Base-by-base conservation (phyloP, 768 basidiomycete species). In the Sarcodon aspratus region DNA sequence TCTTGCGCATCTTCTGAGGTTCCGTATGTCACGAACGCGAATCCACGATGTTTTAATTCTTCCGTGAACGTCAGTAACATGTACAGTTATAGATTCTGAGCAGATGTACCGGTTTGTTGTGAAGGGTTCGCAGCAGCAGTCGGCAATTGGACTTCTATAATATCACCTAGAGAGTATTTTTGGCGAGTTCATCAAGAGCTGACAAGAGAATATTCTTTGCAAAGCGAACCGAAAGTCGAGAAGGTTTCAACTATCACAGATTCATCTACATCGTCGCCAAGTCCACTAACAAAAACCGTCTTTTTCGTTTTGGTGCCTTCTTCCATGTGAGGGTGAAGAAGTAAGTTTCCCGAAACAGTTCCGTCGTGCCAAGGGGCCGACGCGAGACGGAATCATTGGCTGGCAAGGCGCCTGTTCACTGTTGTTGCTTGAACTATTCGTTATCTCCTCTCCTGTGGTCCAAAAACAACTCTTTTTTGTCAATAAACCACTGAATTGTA, bases 141-240 rank as follows among this genome's bases (percentile, higher is more conserved):
- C 33, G 94, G 94, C 38, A 97, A 68, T 57, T 91, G 87, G 17
- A 98, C 82, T 61, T 96, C 92, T 50, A 96, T 79, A 50, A 98
- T 79, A 61, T 96, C 94, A 38, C 92, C 92, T 95, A 65, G 38
- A 36, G 40, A 47, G 56, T 27, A 31, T 47, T 18, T 18, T n/a
- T n/a, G n/a, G n/a, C 12, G 38, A 48, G 31, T 50, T 43, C 27
- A 18, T 27, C 27, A 33, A 36, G 33, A 44, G 45, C 17, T 44
- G 8, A 35, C 32, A 45, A 52, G 10, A 48, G 18, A 21, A 42
- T 44, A 17, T 31, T 46, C 44, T n/a, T 44, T 18, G 44, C 15
- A 37, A 44, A 36, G 56, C 80, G 47, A 59, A 91, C 94, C 94
- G 64, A 98, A 97, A 6, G 86, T 80, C 17, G 84, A 77, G 66